Base-by-base conservation (phyloP, 2,329 filamentous ascomycete species). In the Lasiodiplodia hormozganensis region DNA sequence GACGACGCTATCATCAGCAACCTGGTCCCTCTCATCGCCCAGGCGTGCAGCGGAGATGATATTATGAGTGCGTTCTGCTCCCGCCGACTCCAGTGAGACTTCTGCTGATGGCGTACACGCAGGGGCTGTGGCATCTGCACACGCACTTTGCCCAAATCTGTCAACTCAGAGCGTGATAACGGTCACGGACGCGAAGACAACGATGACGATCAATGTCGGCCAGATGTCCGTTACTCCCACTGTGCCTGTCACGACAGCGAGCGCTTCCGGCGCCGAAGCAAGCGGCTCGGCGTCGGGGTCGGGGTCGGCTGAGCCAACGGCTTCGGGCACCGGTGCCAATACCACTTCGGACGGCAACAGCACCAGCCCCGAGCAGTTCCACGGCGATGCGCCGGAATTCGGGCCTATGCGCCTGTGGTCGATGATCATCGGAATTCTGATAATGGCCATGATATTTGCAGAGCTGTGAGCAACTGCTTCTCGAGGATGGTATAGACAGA, bases 401-500 rank as follows among this genome's bases (percentile, higher is more conserved):
- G 67, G 67, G 10, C 34, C 38, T 12, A 16, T 58, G 54, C 58
- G 69, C 10, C 18, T 69, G 18, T 54, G 68, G 34, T 52, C 52
- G 18, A 60, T 69, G 43, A 23, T 47, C 4, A 14, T 69, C 40
- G 64, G 68, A 2, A 69, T 70, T 3, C 47, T 62, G 5, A 28
- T 49, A 12, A 67, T 70, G 56, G 68, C 49, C 11, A 38, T 67
- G 23, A 14, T 64, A 2, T 70, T 70, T 49, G 69, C 69, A 14
- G 69, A 70, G 62, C 62, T 70, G n/a, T 70, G 43, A 65, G 43
- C 21, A 8, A 21, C 43, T 14, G 8, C 10, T 47, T 47, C 10
- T 36, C 28, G 4, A 14, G 49, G 49, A 25, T 47, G 14, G 6
- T n/a, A 23, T 18, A 16, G 52, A 14, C 12, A 16, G 47, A 31